Conservation (phyloP, 768 basidiomycete species). For the Daedaleopsis sinensis region DNA sequence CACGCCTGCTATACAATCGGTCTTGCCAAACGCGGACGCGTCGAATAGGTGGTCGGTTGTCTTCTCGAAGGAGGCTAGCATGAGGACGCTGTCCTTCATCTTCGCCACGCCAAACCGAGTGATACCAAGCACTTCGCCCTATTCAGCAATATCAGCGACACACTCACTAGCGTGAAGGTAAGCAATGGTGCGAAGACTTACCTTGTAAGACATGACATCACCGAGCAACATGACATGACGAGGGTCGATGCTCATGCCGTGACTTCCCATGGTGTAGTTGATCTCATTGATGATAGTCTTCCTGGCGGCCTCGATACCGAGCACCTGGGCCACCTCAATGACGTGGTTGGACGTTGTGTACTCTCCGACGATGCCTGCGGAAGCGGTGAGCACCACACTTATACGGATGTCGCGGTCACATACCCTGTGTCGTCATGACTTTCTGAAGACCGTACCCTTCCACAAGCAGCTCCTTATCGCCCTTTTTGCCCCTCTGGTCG, state of each 20-base stretch:
- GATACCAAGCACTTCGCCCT: conserved; percentile 98
- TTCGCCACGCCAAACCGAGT: conserved; percentile 99
- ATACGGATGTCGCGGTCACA: conserved; percentile 2
- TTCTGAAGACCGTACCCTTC: conserved; percentile 97
- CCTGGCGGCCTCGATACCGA: conserved; percentile 98
- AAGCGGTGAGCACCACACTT: background rate
- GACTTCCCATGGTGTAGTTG: conserved; percentile 94
- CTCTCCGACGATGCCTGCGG: conserved; percentile 85
- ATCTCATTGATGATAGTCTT: conserved; percentile 96
- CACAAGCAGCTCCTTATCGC: conserved; percentile 89
- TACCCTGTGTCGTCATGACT: conserved; percentile 97
- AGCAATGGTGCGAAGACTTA: conserved; percentile 27
- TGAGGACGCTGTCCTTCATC: conserved; percentile 99
- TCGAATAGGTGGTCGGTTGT: conserved; percentile 99
- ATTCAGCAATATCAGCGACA: background rate
- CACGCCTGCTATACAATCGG: conserved; percentile 92
- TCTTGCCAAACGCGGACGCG: conserved; percentile 94
- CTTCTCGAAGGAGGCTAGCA: conserved; percentile 99
- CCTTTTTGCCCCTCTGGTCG: conserved; percentile 76
- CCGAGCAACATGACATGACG: conserved; percentile 98
- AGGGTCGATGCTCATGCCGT: conserved; percentile 98
- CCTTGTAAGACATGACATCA: conserved; percentile 99
- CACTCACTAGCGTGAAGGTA: background rate
- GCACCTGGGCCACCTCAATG: conserved; percentile 91
- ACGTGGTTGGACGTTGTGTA: conserved; percentile 96